Evolutionary conservation across 805 yeast species (phyloP).

Genomic region (Candida nonsorbophila): DNA sequence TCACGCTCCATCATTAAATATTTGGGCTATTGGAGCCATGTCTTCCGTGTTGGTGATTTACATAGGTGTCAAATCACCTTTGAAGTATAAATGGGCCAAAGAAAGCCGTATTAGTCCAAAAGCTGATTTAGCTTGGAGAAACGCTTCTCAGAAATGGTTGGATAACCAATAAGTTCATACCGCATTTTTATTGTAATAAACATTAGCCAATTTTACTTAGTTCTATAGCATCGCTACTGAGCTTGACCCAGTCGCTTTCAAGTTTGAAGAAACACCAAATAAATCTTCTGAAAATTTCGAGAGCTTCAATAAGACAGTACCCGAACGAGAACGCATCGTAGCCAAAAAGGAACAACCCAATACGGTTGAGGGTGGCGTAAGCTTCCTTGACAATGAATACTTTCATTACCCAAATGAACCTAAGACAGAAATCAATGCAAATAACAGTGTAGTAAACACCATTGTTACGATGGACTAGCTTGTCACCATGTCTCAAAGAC

Average conservation of each 20-base stretch:
- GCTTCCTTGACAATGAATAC: slow-evolving; percentile 31
- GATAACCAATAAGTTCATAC: slow-evolving; percentile 12
- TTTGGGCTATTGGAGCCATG: slow-evolving; percentile 39
- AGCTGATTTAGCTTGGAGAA: slow-evolving; percentile 46
- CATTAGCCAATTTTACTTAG: background rate
- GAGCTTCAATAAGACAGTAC: slow-evolving; percentile 57
- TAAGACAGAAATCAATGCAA: slow-evolving; percentile 52
- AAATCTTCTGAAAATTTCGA: slow-evolving; percentile 82
- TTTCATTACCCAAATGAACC: slow-evolving; percentile 76
- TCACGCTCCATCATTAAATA: slow-evolving; percentile 37
- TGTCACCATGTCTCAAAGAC: slow-evolving; percentile 18
- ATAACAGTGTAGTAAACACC: slow-evolving; percentile 54
- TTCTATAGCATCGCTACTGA: slow-evolving; percentile 7
- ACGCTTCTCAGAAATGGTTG: slow-evolving; percentile 40
- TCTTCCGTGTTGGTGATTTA: slow-evolving; percentile 34
- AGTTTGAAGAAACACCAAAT: slow-evolving; percentile 83
- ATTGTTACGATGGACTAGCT: slow-evolving; percentile 5
- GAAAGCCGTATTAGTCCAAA: slow-evolving; percentile 42
- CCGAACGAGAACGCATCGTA: slow-evolving; percentile 46
- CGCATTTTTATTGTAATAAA: background rate
- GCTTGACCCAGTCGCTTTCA: slow-evolving; percentile 62
- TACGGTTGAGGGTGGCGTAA: slow-evolving; percentile 10
- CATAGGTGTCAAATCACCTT: slow-evolving; percentile 34
- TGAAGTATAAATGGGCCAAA: slow-evolving; percentile 34
- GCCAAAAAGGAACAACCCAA: slow-evolving; percentile 30